Evolutionary conservation across 225 moss, liverwort and hornwort species (phyloP).

Genomic region (Physcomitrellopsis africana): DNA sequence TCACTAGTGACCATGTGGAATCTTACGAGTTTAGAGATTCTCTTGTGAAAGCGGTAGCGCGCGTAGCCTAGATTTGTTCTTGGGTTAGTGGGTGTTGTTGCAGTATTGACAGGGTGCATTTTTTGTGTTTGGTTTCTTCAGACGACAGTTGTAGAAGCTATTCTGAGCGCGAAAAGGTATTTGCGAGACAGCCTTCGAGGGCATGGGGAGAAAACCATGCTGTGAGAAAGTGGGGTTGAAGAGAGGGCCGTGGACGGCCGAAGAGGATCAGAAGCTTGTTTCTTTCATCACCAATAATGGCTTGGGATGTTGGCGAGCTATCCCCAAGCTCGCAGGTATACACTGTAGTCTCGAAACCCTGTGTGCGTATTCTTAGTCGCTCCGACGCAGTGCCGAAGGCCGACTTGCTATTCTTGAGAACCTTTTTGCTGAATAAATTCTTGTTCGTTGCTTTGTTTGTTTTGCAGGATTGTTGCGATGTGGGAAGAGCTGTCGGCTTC

Average conservation of each 20-base stretch:
- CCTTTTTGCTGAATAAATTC: neutral
- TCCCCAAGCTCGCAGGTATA: constrained; percentile 58
- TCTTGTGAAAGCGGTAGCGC: neutral
- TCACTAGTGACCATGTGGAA: no score
- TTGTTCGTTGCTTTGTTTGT: neutral
- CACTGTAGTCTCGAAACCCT: neutral
- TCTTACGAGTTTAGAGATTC: no score
- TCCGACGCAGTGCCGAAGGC: neutral
- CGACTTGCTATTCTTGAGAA: neutral
- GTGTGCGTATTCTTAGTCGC: neutral
- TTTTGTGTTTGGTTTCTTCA: neutral
- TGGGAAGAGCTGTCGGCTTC: constrained; percentile 61
- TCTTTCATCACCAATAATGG: constrained; percentile 43
- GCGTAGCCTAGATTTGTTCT: no score
- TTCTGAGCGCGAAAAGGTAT: constrained; percentile 10
- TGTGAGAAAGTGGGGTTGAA: constrained; percentile 65
- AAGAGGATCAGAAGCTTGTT: constrained; percentile 53
- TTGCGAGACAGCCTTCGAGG: neutral
- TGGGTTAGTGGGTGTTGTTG: no score
- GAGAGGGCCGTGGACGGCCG: constrained; percentile 61
- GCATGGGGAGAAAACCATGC: constrained; percentile 59
- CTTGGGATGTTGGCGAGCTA: constrained; percentile 63
- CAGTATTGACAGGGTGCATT: neutral
- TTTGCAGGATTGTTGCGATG: constrained; percentile 48
- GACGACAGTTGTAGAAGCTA: neutral